These are phyloP conservation scores for Sporothrix humicola DNA, from an alignment of 2,329 filamentous ascomycete genomes.

Conservation along the genomic window DNA sequence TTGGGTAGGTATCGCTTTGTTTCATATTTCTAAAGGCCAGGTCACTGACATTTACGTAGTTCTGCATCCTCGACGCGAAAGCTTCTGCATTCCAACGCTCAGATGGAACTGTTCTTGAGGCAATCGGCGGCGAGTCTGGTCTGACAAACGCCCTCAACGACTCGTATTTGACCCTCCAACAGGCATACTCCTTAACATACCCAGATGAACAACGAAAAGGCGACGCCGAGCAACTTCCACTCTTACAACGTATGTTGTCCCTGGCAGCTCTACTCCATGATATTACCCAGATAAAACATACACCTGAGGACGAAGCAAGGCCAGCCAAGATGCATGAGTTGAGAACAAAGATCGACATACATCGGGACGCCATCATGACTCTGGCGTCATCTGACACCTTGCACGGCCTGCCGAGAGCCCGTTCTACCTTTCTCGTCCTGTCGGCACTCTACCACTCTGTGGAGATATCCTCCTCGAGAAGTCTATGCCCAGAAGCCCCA, in stretches of 20 bases:
- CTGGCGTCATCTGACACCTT: background rate
- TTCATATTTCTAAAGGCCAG: too few relatives aligned
- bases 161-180: conserved; percentile 24
- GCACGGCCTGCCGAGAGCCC: background rate
- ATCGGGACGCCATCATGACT: background rate
- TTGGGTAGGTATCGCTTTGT: background rate
- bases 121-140: conserved; percentile 14
- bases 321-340: background rate
- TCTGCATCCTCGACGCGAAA: conserved; percentile 20
- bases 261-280: background rate
- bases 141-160: conserved; percentile 11
- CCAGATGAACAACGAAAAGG: conserved; percentile 22
- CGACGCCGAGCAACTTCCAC: conserved; percentile 23
- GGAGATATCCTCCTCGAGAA: conserved; percentile 21
- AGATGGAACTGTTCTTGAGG: conserved; percentile 17
- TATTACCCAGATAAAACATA: conserved; percentile 21
- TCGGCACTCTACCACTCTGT: conserved; percentile 23
- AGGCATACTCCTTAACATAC: conserved; percentile 27
- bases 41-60: background rate
- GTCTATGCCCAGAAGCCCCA: background rate
- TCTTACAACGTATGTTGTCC: conserved; percentile 1
- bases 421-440: conserved; percentile 12
- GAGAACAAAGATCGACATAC: background rate
- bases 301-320: background rate
- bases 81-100: conserved; percentile 18